phyloP scores from a whole-genome alignment of 1,284 basidiomycete genomes.

The Meira nashicola region DNA sequence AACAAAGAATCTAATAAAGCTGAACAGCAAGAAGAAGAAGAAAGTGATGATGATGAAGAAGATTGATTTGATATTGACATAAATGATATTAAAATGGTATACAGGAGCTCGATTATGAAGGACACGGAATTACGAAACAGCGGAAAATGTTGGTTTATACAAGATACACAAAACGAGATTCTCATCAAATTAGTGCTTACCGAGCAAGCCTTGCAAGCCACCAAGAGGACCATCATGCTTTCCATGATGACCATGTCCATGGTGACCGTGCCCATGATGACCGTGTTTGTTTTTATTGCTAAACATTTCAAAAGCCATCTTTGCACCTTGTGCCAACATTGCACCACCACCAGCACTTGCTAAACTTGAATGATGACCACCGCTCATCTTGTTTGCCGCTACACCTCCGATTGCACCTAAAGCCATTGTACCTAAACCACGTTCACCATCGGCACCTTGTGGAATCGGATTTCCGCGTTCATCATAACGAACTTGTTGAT shows the following conservation, averaged over 20 bases:
- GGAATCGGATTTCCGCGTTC: conserved; percentile 34
- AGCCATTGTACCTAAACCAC: conserved; percentile 43
- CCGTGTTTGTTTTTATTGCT: conserved; percentile 18
- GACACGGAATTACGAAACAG: background rate
- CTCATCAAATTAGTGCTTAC: background rate
- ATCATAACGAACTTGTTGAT: conserved; percentile 27
- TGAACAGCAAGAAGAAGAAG: background rate
- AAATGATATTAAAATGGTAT: too few relatives aligned
- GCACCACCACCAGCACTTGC: conserved; percentile 31
- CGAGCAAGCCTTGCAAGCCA: background rate
- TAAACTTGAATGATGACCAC: conserved; percentile 23
- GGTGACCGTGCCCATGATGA: too few relatives aligned
- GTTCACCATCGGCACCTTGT: conserved; percentile 20
- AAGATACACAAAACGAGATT: background rate
- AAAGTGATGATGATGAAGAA: background rate
- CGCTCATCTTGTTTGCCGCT: conserved; percentile 36
- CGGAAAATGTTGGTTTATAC: too few relatives aligned
- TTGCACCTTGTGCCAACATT: conserved; percentile 35
- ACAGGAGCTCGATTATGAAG: background rate
- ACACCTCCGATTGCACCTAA: conserved; percentile 32
- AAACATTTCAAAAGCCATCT: conserved; percentile 32
- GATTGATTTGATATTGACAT: background rate
- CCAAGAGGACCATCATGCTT: background rate
- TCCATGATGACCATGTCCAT: background rate
- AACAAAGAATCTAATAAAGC: background rate